A percentile compares a stretch with the other conserved stretches of the same genome.
Conservation (phyloP, 352 stramenopile genomes). For the Pythium monospermum region DNA sequence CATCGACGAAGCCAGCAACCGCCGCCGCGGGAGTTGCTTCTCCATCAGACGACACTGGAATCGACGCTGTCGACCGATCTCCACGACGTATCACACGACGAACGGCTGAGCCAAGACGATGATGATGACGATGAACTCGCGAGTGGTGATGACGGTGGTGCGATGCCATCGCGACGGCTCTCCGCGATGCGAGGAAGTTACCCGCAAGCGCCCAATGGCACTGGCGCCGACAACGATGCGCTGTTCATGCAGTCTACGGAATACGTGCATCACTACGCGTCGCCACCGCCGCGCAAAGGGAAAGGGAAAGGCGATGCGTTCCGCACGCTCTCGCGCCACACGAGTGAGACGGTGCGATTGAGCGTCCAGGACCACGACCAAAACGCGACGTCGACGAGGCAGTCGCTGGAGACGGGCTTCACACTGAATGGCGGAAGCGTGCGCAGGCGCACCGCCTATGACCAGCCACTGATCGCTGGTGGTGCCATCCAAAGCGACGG, state of each 20-base stretch:
- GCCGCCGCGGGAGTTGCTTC: not conserved
- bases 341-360: constrained; percentile 19
- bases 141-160: not conserved
- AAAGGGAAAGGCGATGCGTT: not conserved
- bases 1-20: too few relatives aligned
- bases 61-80: not conserved
- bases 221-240: not conserved
- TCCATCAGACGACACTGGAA: not conserved
- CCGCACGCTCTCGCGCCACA: constrained; percentile 1
- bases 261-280: constrained; percentile 4
- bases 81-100: not conserved
- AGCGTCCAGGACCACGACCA: constrained; percentile 1
- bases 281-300: constrained; percentile 3
- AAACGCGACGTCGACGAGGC: not conserved
- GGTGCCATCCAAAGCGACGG: too few relatives aligned
- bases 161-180: constrained; percentile 2
- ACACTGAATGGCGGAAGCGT: constrained; percentile 15
- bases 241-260: constrained; percentile 19
- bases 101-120: not conserved
- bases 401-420: constrained; percentile 17
- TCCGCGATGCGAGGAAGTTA: not conserved
- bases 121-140: not conserved
- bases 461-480: too few relatives aligned
- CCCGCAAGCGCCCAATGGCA: not conserved
- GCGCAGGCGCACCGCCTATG: too few relatives aligned